Base-by-base conservation (phyloP, 768 basidiomycete genomes). In the Pleurotus pulmonarius region DNA sequence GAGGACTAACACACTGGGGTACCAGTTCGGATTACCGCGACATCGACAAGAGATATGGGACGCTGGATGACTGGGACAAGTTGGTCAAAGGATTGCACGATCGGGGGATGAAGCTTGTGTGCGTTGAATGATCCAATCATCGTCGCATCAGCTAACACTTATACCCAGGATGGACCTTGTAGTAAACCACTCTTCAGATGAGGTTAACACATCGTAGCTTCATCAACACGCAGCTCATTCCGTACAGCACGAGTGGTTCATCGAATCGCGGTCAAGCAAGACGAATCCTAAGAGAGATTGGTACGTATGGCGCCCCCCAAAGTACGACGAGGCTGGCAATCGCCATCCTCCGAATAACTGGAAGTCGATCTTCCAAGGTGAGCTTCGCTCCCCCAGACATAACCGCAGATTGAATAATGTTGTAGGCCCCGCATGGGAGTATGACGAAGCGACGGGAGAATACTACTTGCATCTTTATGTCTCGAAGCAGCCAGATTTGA, bases 361-460 rank as follows among this genome's bases (percentile, higher is more conserved):
- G 88, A 75, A 75, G 60, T 82, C 86, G 0, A 69, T 76, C 15
- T 88, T 88, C 64, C 80, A 86, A 72, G 85, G 86, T 80, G 49
- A 3, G 67, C 61, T 40, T 6, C 41, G 40, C 49, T 9, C 13
- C 48, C n/a, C 20, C 3, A 1, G 5, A 18, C 6, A 0, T 12
- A 4, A n/a, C n/a, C n/a, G n/a, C n/a, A n/a, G n/a, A n/a, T n/a
- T n/a, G n/a, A n/a, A n/a, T n/a, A n/a, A n/a, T n/a, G n/a, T n/a
- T n/a, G n/a, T n/a, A 85, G 83, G 83, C 11, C 82, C 87, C 0
- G 85, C 82, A 9, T 91, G 90, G 90, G 80, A 85, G 18, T 87
- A 80, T 60, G 85, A 89, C 69, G 78, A 80, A 58, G 61, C 61
- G 9, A 86, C 85, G 3, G 70, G 81, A 16, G 86, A 90, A 68